Conservation (phyloP, 2,329 filamentous ascomycete genomes). For the Nemania diffusa region DNA sequence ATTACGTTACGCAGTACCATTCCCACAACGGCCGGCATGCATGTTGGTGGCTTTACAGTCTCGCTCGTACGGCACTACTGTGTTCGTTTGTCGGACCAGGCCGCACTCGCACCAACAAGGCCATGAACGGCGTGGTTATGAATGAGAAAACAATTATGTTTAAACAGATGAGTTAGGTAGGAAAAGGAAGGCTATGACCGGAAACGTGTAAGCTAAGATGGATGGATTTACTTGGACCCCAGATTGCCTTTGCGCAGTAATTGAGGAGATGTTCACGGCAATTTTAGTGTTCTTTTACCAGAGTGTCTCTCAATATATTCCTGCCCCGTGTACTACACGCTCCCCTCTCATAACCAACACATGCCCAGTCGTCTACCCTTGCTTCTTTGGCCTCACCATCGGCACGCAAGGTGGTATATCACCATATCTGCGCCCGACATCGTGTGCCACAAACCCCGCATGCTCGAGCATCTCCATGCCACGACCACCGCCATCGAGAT, state of each 20-base stretch:
- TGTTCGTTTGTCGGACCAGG: background rate
- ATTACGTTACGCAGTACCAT: constrained; percentile 6
- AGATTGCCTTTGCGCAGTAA: constrained; percentile 19
- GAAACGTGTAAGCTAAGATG: constrained; percentile 33
- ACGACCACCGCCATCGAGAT: constrained; percentile 43
- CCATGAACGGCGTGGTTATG: constrained; percentile 6
- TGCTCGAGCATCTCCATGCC: constrained; percentile 42
- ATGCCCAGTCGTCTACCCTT: background rate
- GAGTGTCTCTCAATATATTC: constrained; percentile 28
- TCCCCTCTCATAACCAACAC: background rate
- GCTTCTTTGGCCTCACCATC: constrained; percentile 39
- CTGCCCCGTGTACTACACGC: constrained; percentile 11
- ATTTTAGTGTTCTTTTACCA: constrained; percentile 30
- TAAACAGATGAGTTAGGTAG: constrained; percentile 3
- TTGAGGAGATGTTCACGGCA: constrained; percentile 24
- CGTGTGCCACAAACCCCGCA: constrained; percentile 40
- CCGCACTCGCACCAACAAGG: constrained; percentile 15
- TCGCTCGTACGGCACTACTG: background rate
- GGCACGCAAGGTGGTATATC: constrained; percentile 42
- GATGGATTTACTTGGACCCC: constrained; percentile 14
- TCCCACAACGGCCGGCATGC: background rate
- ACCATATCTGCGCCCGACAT: constrained; percentile 40
- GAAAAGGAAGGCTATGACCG: constrained; percentile 5
- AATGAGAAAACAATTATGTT: constrained; percentile 6
- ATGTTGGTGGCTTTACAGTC: constrained; percentile 7